Percentiles rank a stretch among this genome's conserved stretches.
Conservation (phyloP, 371 early-diverging fungal genomes). For the Haplosporangium sp. region DNA sequence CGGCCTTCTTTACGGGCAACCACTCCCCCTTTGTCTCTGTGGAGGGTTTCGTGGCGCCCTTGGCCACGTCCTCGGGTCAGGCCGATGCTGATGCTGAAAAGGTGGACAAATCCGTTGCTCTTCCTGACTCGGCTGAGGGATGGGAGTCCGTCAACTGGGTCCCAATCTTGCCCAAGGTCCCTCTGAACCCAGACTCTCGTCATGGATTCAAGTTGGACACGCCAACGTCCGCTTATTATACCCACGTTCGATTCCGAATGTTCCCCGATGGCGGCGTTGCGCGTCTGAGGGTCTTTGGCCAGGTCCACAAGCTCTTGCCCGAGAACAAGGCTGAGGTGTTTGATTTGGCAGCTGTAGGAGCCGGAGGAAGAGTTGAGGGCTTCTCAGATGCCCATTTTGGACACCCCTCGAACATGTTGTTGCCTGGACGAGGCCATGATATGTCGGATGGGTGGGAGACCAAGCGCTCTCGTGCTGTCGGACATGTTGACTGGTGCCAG, state of each 20-base stretch:
- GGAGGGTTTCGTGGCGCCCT: slow-evolving; percentile 61
- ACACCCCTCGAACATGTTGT: slow-evolving; percentile 72
- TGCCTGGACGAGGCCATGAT: slow-evolving; percentile 76
- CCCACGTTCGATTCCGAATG: slow-evolving; percentile 81
- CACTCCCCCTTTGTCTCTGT: slow-evolving; percentile 81
- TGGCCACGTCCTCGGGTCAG: slow-evolving; percentile 24
- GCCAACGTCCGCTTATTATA: slow-evolving; percentile 59
- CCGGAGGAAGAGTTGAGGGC: slow-evolving; percentile 76
- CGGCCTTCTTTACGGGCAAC: slow-evolving; percentile 85
- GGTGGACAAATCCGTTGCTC: slow-evolving; percentile 8
- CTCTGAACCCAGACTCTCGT: slow-evolving; percentile 67
- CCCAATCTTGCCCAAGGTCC: slow-evolving; percentile 75
- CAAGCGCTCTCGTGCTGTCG: slow-evolving; percentile 67
- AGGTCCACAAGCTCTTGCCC: slow-evolving; percentile 75
- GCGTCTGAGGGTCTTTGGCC: slow-evolving; percentile 84
- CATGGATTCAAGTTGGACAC: slow-evolving; percentile 73
- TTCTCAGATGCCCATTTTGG: slow-evolving; percentile 82
- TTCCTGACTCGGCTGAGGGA: slow-evolving; percentile 17
- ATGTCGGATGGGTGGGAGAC: slow-evolving; percentile 86
- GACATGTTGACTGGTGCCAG: slow-evolving; percentile 74
- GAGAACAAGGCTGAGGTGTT: slow-evolving; percentile 59
- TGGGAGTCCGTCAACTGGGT: slow-evolving; percentile 67
- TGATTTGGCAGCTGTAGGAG: slow-evolving; percentile 79
- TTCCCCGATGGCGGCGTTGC: slow-evolving; percentile 91
- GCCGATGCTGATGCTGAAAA: slow-evolving; percentile 14